Conservation (phyloP, 495 filamentous ascomycete genomes). For the Penicillium bialowiezense region DNA sequence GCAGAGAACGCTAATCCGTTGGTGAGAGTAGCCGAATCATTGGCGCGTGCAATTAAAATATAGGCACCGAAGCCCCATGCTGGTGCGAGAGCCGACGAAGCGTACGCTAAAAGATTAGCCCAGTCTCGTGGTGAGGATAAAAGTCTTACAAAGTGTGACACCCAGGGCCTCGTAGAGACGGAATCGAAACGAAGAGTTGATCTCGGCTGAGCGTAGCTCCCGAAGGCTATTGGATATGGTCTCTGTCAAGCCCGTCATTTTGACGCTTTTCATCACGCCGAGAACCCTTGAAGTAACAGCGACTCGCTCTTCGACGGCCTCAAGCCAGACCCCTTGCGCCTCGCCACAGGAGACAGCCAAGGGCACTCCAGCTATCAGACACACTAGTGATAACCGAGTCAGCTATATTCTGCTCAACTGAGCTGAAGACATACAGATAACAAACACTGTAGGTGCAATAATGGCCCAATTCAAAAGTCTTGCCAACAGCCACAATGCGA, state of each 20-base stretch:
- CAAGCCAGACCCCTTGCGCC: constrained; percentile 43
- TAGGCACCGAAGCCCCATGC: constrained; percentile 24
- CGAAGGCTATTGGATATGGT: constrained; percentile 33
- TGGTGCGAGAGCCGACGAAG: constrained; percentile 18
- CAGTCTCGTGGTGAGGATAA: not conserved
- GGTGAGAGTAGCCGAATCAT: constrained; percentile 18
- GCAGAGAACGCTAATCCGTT: constrained; percentile 23
- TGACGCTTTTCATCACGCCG: constrained; percentile 54
- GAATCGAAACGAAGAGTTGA: constrained; percentile 11
- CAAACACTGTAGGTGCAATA: constrained; percentile 45
- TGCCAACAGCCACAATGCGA: constrained; percentile 53
- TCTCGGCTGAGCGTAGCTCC: constrained; percentile 17
- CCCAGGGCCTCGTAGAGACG: constrained; percentile 12
- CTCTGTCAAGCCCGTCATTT: constrained; percentile 55
- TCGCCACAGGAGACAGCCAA: constrained; percentile 16
- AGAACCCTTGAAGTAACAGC: constrained; percentile 48
- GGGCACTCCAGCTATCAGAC: constrained; percentile 18
- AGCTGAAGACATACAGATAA: constrained; percentile 34
- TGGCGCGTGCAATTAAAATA: constrained; percentile 11
- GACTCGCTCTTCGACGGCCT: constrained; percentile 52
- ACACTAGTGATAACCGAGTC: constrained; percentile 8
- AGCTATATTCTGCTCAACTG: not conserved
- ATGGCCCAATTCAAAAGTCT: constrained; percentile 44
- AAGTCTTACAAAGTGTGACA: constrained; percentile 14
- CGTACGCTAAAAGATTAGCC: constrained; percentile 15